Base-by-base conservation (phyloP, 169 alveolate species). In the Ichthyophthirius multifiliis region DNA sequence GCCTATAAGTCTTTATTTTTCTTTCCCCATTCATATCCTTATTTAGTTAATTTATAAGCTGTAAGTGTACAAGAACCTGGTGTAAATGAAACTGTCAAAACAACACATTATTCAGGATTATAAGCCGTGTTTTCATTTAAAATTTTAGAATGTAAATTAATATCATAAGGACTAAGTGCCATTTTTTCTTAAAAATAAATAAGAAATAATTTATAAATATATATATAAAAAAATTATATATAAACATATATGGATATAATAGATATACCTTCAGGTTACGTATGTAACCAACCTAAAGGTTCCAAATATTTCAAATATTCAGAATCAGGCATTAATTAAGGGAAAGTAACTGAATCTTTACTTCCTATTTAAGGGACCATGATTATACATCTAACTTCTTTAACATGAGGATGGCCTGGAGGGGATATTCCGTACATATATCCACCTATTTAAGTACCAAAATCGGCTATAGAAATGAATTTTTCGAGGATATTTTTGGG, bases 361-460 rank as follows among this genome's bases (percentile, higher is more conserved):
- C 98, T 97, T 7, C 99, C 99, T 15, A 96, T 96, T 89, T 99
- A 99, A 2, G 99, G 99, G 16, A 97, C 98, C 89, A 98, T 84
- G n/a, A 97, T 99, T 88, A 98, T 92, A 73, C 98, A 94, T 44
- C 94, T 94, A 41, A 98, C 95, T 87, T 97, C 99, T 88, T 96
- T 96, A 44, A 97, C 97, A 65, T 83, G 82, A n/a, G 89, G 86
- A 82, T 93, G 94, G 41, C 95, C 98, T 31, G 97, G 93, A 6
- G 98, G 98, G 15, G 97, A 88, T 27, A 92, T 87, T 34, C 99
- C 99, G 83, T 96, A 99, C 64, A 99, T 55, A 83, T 94, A 98
- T 6, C 98, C 99, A 2, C 98, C 99, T 43, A 99, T 94, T 91
- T 98, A 98, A 37, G 99, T 98, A 77, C 99, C 95, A 80, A 98